These are phyloP conservation scores for Penicillium ucsense DNA, from an alignment of 495 filamentous ascomycete genomes.

Conservation along the genomic window DNA sequence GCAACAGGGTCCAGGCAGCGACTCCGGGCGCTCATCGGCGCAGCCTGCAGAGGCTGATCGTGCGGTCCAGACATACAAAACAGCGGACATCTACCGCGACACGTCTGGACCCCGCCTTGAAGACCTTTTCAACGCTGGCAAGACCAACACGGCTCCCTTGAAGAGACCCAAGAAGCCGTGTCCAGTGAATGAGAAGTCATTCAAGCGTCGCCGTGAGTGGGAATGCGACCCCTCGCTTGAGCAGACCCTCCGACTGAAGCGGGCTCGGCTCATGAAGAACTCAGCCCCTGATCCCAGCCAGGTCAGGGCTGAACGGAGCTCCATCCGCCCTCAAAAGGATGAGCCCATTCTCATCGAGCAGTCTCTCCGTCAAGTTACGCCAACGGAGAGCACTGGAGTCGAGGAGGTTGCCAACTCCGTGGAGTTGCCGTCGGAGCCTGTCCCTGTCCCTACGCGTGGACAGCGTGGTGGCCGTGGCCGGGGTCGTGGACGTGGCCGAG, in stretches of 20 bases:
- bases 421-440: neutral
- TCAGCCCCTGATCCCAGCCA: conserved; percentile 9
- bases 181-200: conserved; percentile 9
- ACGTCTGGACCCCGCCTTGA: conserved; percentile 13
- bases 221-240: conserved; percentile 20
- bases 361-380: neutral
- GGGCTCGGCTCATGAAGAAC: conserved; percentile 16
- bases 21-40: conserved; percentile 36
- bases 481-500: neutral
- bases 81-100: conserved; percentile 18
- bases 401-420: neutral
- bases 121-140: conserved; percentile 16
- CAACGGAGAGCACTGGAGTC: neutral
- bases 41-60: conserved; percentile 25
- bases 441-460: neutral
- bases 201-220: conserved; percentile 19
- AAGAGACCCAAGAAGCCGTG: conserved; percentile 16
- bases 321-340: conserved; percentile 6
- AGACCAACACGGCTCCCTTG: conserved; percentile 22
- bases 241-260: conserved; percentile 18
- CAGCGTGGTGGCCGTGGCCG: neutral
- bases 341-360: conserved; percentile 4
- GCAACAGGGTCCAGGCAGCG: conserved; percentile 24
- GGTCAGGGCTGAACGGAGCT: conserved; percentile 1
- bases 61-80: conserved; percentile 10